Evolutionary conservation across 2,329 filamentous ascomycete species (phyloP).

Genomic region (Rugonectria rugulosa): DNA sequence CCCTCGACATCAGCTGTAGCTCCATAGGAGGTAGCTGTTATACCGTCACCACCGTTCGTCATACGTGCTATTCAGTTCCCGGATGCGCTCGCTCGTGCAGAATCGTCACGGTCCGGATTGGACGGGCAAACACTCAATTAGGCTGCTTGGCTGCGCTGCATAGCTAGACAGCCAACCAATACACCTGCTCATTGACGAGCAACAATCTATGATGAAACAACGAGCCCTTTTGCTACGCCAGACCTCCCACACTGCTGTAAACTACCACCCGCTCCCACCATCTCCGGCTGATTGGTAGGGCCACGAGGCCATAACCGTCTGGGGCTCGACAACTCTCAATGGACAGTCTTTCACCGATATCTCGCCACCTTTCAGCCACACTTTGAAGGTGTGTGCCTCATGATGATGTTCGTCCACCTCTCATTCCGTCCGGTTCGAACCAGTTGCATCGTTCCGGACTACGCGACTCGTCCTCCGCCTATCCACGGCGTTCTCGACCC

Average conservation of each 20-base stretch:
- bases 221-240: conserved; percentile 30
- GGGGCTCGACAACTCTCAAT: conserved; percentile 18
- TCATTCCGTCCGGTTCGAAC: neutral
- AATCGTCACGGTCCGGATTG: conserved; percentile 24
- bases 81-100: conserved; percentile 21
- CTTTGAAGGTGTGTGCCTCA: conserved; percentile 2
- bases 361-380: conserved; percentile 38
- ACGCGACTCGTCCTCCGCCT: conserved; percentile 8
- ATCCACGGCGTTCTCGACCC: conserved; percentile 2
- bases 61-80: conserved; percentile 11
- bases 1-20: conserved; percentile 25
- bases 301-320: conserved; percentile 33
- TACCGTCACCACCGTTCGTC: conserved; percentile 19
- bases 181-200: conserved; percentile 1
- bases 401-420: neutral
- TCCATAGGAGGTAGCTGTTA: conserved; percentile 24
- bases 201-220: conserved; percentile 13
- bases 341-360: conserved; percentile 21
- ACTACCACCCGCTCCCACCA: conserved; percentile 15
- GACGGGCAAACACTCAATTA: no score
- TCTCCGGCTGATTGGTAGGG: conserved; percentile 18
- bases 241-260: conserved; percentile 30
- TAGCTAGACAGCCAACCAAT: conserved; percentile 18
- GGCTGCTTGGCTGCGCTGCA: no score
- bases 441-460: neutral